Conservation (phyloP, 257 asterid species). For the Solanum stenotomum region DNA sequence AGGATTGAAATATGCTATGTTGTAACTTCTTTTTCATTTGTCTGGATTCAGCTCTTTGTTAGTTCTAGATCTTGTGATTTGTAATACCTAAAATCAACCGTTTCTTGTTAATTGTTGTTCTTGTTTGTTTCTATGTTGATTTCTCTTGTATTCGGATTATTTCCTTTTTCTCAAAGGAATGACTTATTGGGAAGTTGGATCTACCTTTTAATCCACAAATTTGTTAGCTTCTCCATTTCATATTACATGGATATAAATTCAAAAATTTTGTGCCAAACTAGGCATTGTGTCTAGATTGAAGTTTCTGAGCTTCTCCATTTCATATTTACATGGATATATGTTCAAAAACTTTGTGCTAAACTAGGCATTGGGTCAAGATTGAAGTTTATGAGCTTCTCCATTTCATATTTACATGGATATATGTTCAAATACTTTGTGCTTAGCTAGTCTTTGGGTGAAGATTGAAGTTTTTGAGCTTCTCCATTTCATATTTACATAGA, state of each 20-base stretch:
- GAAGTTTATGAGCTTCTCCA: background rate
- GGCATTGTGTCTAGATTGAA: background rate
- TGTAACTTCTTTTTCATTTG: slow-evolving; percentile 14
- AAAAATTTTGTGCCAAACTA: background rate
- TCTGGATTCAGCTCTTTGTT: background rate
- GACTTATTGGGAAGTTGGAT: background rate
- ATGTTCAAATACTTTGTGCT: background rate
- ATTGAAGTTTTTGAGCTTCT: background rate
- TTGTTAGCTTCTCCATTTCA: background rate
- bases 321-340: background rate
- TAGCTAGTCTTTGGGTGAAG: background rate
- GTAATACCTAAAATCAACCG: background rate
- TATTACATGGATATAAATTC: background rate
- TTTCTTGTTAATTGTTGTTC: slow-evolving; percentile 1
- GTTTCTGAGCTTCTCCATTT: background rate
- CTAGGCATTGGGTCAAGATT: background rate
- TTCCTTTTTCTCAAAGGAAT: slow-evolving; percentile 11
- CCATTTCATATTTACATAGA: background rate
- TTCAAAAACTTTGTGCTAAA: background rate
- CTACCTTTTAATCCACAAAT: background rate
- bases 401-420: background rate
- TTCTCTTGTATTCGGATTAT: background rate
- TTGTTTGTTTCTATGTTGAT: background rate
- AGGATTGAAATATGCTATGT: slow-evolving; percentile 13
- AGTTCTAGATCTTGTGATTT: slow-evolving; percentile 9